phyloP scores from a whole-genome alignment of 345 rosid species.

The Hibiscus tridactylites region DNA sequence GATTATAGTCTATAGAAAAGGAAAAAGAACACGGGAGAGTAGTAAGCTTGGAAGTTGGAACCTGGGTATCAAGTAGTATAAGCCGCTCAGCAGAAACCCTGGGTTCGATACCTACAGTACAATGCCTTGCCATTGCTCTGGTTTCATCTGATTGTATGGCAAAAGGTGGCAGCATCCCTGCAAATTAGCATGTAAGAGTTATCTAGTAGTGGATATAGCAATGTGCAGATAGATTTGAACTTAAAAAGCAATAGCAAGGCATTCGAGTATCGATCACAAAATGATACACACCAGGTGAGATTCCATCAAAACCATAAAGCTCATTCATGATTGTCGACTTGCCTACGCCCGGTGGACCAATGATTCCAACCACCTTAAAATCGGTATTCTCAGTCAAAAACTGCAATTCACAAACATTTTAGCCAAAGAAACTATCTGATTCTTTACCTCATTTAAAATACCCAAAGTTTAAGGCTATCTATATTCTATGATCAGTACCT shows the following conservation, averaged over 20 bases:
- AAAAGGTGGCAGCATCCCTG: slow-evolving; percentile 82
- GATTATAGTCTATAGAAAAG: not conserved
- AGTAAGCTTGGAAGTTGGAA: slow-evolving; percentile 21
- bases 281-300: slow-evolving; percentile 48
- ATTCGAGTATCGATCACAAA: not conserved
- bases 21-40: not conserved
- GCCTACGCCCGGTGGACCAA: slow-evolving; percentile 71
- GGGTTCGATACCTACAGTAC: slow-evolving; percentile 68
- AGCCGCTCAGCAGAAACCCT: slow-evolving; percentile 70
- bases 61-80: slow-evolving; percentile 81
- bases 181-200: slow-evolving; percentile 10
- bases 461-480: not conserved
- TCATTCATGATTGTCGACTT: slow-evolving; percentile 79
- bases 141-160: slow-evolving; percentile 54
- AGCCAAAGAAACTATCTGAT: not conserved
- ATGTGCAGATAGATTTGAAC: not conserved
- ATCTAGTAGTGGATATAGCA: not conserved
- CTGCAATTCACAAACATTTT: slow-evolving; percentile 26
- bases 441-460: not conserved
- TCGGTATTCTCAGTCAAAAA: slow-evolving; percentile 82
- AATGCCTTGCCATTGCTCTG: slow-evolving; percentile 60
- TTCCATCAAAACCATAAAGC: slow-evolving; percentile 66
- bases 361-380: slow-evolving; percentile 75
- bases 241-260: not conserved
- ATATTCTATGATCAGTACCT: not conserved